These are phyloP conservation scores for Coniochaeta hoffmannii DNA, from an alignment of 2,329 filamentous ascomycete species.

Conservation along the genomic window DNA sequence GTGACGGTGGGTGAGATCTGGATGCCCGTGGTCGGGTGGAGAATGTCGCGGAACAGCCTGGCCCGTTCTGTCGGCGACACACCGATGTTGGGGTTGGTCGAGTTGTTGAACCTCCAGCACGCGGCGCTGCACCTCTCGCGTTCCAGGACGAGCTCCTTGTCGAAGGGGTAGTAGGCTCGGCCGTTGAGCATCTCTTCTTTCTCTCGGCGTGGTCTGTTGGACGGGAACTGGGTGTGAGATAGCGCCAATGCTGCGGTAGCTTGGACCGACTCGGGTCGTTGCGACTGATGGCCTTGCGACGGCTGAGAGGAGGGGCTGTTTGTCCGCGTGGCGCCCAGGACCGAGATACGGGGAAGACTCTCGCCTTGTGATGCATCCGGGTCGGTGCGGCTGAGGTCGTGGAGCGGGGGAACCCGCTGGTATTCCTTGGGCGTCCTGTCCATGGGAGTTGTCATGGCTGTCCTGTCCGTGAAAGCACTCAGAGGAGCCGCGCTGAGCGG, in stretches of 20 bases:
- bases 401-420: slow-evolving; percentile 51
- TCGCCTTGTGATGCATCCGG: slow-evolving; percentile 45
- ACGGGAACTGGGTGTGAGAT: slow-evolving; percentile 42
- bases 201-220: slow-evolving; percentile 48
- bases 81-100: slow-evolving; percentile 65
- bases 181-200: slow-evolving; percentile 87
- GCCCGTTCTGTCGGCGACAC: slow-evolving; percentile 62
- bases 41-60: slow-evolving; percentile 63
- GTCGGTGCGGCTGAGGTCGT: slow-evolving; percentile 50
- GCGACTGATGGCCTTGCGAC: slow-evolving; percentile 4
- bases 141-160: slow-evolving; percentile 70
- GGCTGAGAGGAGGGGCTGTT: slow-evolving; percentile 35
- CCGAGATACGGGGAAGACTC: slow-evolving; percentile 49
- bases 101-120: slow-evolving; percentile 81
- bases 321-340: slow-evolving; percentile 43
- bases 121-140: slow-evolving; percentile 78
- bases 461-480: slow-evolving; percentile 36
- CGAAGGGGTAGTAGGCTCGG: slow-evolving; percentile 71
- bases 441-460: slow-evolving; percentile 33
- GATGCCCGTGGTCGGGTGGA: slow-evolving; percentile 54
- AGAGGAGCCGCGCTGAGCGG: slow-evolving; percentile 48
- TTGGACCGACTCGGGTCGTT: slow-evolving; percentile 35
- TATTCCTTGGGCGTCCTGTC: slow-evolving; percentile 49
- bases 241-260: slow-evolving; percentile 53
- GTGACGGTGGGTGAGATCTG: slow-evolving; percentile 48